Evolutionary conservation across 2,329 filamentous ascomycete genomes (phyloP).

Genomic region (Amylocarpus encephaloides): DNA sequence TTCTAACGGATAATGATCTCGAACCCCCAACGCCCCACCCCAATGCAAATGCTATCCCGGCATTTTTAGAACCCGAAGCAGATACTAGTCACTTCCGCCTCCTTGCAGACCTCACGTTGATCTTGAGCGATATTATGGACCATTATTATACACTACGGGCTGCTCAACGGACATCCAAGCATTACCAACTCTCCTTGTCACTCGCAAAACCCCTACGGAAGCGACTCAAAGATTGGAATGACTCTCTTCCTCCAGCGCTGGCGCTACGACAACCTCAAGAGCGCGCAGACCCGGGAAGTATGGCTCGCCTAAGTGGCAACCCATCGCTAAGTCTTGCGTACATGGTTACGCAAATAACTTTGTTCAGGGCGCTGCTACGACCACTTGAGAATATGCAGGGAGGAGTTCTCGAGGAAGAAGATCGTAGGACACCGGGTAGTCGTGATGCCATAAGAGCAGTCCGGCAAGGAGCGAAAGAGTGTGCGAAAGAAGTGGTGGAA

Average conservation of each 20-base stretch:
- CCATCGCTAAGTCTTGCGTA: slow-evolving; percentile 31
- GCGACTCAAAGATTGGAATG: slow-evolving; percentile 30
- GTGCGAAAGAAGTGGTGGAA: slow-evolving; percentile 30
- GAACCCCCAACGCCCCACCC: slow-evolving; percentile 18
- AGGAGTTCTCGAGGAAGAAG: slow-evolving; percentile 22
- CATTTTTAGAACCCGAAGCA: slow-evolving; percentile 21
- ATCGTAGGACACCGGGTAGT: slow-evolving; percentile 19
- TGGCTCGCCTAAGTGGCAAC: slow-evolving; percentile 27
- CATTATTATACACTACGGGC: slow-evolving; percentile 30
- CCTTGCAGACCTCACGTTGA: slow-evolving; percentile 28
- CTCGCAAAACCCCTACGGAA: slow-evolving; percentile 26
- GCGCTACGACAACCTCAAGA: slow-evolving; percentile 19
- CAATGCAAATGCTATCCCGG: slow-evolving; percentile 14
- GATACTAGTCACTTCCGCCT: slow-evolving; percentile 27
- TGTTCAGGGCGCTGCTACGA: slow-evolving; percentile 31
- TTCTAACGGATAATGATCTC: slow-evolving; percentile 23
- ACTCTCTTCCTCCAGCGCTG: slow-evolving; percentile 26
- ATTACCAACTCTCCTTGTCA: slow-evolving; percentile 29
- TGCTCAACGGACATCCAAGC: slow-evolving; percentile 25
- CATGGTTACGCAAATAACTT: slow-evolving; percentile 32
- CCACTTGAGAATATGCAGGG: slow-evolving; percentile 25
- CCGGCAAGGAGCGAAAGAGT: slow-evolving; percentile 28
- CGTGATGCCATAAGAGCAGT: slow-evolving; percentile 26
- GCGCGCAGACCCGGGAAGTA: slow-evolving; percentile 19
- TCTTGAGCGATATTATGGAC: slow-evolving; percentile 31